Evolutionary conservation across 1,284 basidiomycete genomes (phyloP), one percentile per base, ranked within the genome.

Genomic region (Nidula niveotomentosa): DNA sequence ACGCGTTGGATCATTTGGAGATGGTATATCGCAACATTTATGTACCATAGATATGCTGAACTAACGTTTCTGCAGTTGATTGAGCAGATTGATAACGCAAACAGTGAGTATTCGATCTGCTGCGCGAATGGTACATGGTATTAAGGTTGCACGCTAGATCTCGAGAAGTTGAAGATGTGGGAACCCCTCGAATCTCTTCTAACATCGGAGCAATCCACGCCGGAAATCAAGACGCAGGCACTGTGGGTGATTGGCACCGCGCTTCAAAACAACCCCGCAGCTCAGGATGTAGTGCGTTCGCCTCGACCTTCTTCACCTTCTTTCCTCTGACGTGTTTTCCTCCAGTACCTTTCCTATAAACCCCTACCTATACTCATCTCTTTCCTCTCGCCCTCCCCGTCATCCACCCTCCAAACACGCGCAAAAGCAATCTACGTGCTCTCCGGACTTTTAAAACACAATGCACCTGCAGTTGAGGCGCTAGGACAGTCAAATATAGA

Each of bases 241-340:
- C 77, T 95, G 9, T 98, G 96, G 96, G 89, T 98, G 7, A 80
- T 93, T 15, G 96, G 96, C 4, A 98, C 96, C 0, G 95, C 96
- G 0, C 74, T 96, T 1, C 96, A 98, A 70, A 98, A 99, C 70
- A 99, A 98, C 64, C 91, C 93, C 4, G 83, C 90, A 52, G 94
- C 94, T 0, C 96, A 98, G 66, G 80, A 85, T 49, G 84, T 89
- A 1, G 93, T 97, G 65, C 64, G 90, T 81, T 8, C 8, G 37
- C 8, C 36, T 36, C 43, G 41, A n/a, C 39, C 58, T 15, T 55
- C 17, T 44, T 59, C 43, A 55, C 45, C 43, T 36, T 39, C 47
- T 36, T 4, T 53, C 39, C 41, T 47, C 46, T 65, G 36, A 59
- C 47, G 36, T 36, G 43, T 18, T 41, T 13, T 15, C 39, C 36